phyloP scores from a whole-genome alignment of 2,329 filamentous ascomycete species.

The Penicillium concentricum region DNA sequence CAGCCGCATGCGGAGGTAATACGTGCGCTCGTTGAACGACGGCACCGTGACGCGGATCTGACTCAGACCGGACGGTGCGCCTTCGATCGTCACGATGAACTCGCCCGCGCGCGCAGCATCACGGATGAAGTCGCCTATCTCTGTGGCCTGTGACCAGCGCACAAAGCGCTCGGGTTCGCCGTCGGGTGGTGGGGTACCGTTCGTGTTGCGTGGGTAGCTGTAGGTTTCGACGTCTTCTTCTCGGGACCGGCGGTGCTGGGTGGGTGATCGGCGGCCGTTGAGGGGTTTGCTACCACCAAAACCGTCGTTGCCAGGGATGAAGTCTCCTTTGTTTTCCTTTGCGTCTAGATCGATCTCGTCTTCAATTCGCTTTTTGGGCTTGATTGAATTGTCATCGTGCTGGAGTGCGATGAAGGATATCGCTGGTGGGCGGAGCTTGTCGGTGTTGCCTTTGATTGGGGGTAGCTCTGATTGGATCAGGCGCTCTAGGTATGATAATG shows the following conservation, averaged over 20 bases:
- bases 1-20: conserved; percentile 77
- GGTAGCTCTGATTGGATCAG: conserved; percentile 86
- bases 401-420: conserved; percentile 81
- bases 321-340: conserved; percentile 11
- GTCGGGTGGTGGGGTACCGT: conserved; percentile 12
- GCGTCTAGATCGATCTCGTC: conserved; percentile 45
- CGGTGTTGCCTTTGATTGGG: conserved; percentile 59
- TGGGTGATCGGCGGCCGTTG: conserved; percentile 15
- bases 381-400: conserved; percentile 59
- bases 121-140: conserved; percentile 90
- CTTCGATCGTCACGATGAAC: conserved; percentile 81
- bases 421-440: conserved; percentile 67
- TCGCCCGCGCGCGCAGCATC: conserved; percentile 82
- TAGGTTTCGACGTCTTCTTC: conserved; percentile 67
- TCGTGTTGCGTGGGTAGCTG: conserved; percentile 60
- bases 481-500: conserved; percentile 83
- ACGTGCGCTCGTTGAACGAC: conserved; percentile 84
- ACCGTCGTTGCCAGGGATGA: conserved; percentile 6
- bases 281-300: conserved; percentile 3
- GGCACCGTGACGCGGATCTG: conserved; percentile 75
- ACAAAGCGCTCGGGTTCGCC: conserved; percentile 61
- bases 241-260: conserved; percentile 49
- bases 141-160: conserved; percentile 82
- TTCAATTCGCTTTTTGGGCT: conserved; percentile 38
- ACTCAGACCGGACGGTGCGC: conserved; percentile 60